Evolutionary conservation across 2,329 filamentous ascomycete species (phyloP).

Genomic region (Penicillium polonicum): DNA sequence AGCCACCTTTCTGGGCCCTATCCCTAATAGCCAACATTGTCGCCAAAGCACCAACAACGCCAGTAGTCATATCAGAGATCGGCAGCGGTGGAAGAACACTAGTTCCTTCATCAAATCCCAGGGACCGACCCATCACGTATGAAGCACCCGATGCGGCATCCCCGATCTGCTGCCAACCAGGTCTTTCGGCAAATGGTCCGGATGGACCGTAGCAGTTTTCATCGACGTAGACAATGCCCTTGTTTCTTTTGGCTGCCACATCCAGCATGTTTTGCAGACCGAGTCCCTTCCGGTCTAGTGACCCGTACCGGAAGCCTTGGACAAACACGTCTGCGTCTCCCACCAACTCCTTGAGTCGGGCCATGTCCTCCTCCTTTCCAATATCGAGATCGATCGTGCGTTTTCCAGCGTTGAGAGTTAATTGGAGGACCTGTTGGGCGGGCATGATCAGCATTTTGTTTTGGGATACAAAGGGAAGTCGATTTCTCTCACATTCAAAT

Average conservation of each 20-base stretch:
- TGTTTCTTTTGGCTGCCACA: slow-evolving; percentile 41
- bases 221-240: slow-evolving; percentile 50
- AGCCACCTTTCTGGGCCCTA: slow-evolving; percentile 15
- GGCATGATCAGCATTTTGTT: neutral
- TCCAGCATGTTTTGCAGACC: slow-evolving; percentile 43
- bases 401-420: slow-evolving; percentile 26
- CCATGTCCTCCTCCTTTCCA: slow-evolving; percentile 41
- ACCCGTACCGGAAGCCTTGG: slow-evolving; percentile 52
- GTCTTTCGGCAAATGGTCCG: slow-evolving; percentile 46
- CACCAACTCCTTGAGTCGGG: slow-evolving; percentile 45
- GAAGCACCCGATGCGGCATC: slow-evolving; percentile 45
- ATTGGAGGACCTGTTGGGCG: slow-evolving; percentile 19
- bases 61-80: slow-evolving; percentile 27
- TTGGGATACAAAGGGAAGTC: neutral
- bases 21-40: slow-evolving; percentile 18
- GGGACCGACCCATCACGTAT: slow-evolving; percentile 36
- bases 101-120: slow-evolving; percentile 23
- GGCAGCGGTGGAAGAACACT: slow-evolving; percentile 24
- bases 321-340: slow-evolving; percentile 52
- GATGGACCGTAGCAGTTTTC: slow-evolving; percentile 55
- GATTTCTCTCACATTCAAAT: slow-evolving; percentile 28
- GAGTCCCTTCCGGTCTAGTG: slow-evolving; percentile 35
- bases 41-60: slow-evolving; percentile 17
- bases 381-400: slow-evolving; percentile 46
- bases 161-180: slow-evolving; percentile 55